Percentiles rank a stretch among this genome's conserved stretches.
Conservation (phyloP, 164 flowering plant genomes). For the Tinospora cordifolia region DNA sequence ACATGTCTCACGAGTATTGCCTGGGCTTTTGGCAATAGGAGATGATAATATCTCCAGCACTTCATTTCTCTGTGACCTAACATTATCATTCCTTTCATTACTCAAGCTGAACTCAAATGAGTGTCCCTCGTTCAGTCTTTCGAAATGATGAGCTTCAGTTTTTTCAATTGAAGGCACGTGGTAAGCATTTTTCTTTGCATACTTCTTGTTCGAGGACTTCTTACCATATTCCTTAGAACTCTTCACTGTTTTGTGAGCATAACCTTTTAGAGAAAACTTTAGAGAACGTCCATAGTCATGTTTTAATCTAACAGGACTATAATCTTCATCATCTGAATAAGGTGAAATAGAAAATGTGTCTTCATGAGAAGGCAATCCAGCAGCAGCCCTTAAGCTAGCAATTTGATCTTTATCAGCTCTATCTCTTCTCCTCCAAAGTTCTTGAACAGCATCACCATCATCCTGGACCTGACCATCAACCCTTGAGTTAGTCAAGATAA, state of each 20-base stretch:
- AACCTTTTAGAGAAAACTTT: slow-evolving; percentile 71
- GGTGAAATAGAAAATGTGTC: slow-evolving; percentile 79
- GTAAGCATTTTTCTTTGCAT: slow-evolving; percentile 47
- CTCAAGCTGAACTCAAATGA: slow-evolving; percentile 30
- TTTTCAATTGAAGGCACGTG: slow-evolving; percentile 25
- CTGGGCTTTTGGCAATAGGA: slow-evolving; percentile 31
- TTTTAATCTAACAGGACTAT: slow-evolving; percentile 39
- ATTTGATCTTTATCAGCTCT: slow-evolving; percentile 64
- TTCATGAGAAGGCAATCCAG: slow-evolving; percentile 90
- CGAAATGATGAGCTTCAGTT: slow-evolving; percentile 29
- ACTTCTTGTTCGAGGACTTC: slow-evolving; percentile 48
- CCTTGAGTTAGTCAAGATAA: neutral
- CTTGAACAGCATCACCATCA: slow-evolving; percentile 88
- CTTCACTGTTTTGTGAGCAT: slow-evolving; percentile 56
- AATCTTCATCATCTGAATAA: slow-evolving; percentile 90
- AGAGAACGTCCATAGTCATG: slow-evolving; percentile 59
- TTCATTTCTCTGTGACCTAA: slow-evolving; percentile 29
- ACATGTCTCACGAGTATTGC: slow-evolving; percentile 31
- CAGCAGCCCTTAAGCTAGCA: slow-evolving; percentile 82
- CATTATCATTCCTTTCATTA: slow-evolving; percentile 36
- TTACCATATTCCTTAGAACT: slow-evolving; percentile 61
- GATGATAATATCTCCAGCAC: slow-evolving; percentile 28
- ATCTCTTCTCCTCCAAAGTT: slow-evolving; percentile 92
- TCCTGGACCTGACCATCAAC: slow-evolving; percentile 49
- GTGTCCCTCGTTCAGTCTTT: slow-evolving; percentile 27